Conservation (phyloP, 768 basidiomycete genomes). For the Leccinum aurantiacum region DNA sequence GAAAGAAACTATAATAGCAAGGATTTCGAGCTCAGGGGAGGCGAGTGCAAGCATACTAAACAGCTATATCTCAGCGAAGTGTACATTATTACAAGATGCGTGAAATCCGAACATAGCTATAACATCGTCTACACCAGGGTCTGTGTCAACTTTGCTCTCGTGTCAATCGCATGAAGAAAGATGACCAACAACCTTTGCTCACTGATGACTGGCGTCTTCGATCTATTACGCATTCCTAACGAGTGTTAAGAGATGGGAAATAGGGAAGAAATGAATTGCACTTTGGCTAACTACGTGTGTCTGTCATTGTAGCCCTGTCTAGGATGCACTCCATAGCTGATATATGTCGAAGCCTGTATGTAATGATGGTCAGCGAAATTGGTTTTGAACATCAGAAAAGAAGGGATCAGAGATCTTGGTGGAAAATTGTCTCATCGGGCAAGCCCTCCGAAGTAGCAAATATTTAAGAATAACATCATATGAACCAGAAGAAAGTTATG, state of each 20-base stretch:
- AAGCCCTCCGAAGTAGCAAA: slow-evolving; percentile 69
- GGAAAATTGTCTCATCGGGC: slow-evolving; percentile 62
- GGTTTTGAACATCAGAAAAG: background rate
- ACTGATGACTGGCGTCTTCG: slow-evolving; percentile 67
- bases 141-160: slow-evolving; percentile 66
- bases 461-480: slow-evolving; percentile 52
- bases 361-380: slow-evolving; percentile 4
- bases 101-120: slow-evolving; percentile 62
- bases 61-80: background rate
- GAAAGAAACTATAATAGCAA: slow-evolving; percentile 74
- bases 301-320: background rate
- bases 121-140: slow-evolving; percentile 83
- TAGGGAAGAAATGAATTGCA: background rate
- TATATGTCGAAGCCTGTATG: background rate
- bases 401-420: slow-evolving; percentile 68
- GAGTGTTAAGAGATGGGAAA: background rate
- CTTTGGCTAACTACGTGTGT: background rate
- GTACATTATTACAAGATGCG: background rate
- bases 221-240: slow-evolving; percentile 22
- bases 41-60: slow-evolving; percentile 74
- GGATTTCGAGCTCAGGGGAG: slow-evolving; percentile 80
- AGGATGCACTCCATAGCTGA: background rate
- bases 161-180: slow-evolving; percentile 3
- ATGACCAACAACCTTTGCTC: slow-evolving; percentile 24
- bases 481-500: background rate